Base-by-base conservation (phyloP, 768 basidiomycete species). In the Hemileccinum impolitum region DNA sequence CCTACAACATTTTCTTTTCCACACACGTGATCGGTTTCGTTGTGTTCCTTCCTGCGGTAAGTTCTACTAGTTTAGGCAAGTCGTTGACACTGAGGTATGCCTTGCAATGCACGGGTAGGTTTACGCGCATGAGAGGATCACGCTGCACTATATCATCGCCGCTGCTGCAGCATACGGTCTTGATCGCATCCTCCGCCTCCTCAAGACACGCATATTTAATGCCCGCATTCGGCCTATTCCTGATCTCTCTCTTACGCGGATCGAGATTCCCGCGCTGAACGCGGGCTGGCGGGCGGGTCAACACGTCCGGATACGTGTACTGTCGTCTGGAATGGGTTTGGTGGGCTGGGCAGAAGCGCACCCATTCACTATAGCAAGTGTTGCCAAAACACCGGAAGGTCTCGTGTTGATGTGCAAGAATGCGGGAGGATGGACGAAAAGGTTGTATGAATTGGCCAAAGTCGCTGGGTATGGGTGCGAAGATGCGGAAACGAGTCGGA, bases 271-370 rank as follows among this genome's bases (percentile, higher is more conserved):
- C 1, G 46, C 60, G 5, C 38, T 82, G 38, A 72, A 69, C 41
- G 65, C 70, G 0, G 82, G 82, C 17, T 84, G 81, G 81, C 68
- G 79, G 25, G 70, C 79, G 0, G 81, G 83, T 3, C 81, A 84
- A 56, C 80, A 84, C 57, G 78, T 84, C 38, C 75, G 81, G 39
- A 51, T 84, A 25, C 67, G 77, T 37, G 66, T 77, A 0, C 64
- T 78, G 2, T 64, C 65, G 10, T 56, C 70, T n/a, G 69, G 64
- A 18, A 70, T 70, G 67, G 70, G 75, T 3, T 58, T 63, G 61
- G 48, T 63, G 11, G 69, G 67, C 15, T 72, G 73, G 69, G 58
- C 69, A 19, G 76, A 80, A 53, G 59, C 56, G 3, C 82, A 83
- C 51, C 80, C 79, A 0, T 81, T 80, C 59, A 75, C 79, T 4